phyloP scores from a whole-genome alignment of 148 eudicot species.

The Vaccinium corymbosum region DNA sequence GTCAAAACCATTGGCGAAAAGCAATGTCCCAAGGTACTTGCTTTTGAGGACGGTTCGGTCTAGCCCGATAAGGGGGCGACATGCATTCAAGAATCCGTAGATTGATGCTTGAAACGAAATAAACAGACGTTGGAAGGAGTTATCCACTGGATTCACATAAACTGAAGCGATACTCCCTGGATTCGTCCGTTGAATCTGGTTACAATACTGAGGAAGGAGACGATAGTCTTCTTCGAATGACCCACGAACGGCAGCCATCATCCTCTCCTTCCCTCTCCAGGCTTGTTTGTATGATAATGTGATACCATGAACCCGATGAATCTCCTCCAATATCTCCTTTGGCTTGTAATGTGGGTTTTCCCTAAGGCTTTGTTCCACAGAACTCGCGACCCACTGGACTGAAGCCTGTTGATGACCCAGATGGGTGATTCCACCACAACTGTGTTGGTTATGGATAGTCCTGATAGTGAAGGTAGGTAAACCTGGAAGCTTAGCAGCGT shows the following conservation, averaged over 20 bases:
- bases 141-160: constrained; percentile 47
- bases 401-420: constrained; percentile 84
- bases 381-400: constrained; percentile 71
- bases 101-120: constrained; percentile 68
- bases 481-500: constrained; percentile 77
- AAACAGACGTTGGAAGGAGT: constrained; percentile 58
- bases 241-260: constrained; percentile 73
- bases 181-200: constrained; percentile 56
- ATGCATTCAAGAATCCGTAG: constrained; percentile 63
- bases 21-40: constrained; percentile 64
- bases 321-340: constrained; percentile 74
- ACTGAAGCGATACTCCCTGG: constrained; percentile 74
- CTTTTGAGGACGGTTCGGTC: constrained; percentile 55
- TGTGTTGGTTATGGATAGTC: constrained; percentile 57
- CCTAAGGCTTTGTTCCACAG: constrained; percentile 55
- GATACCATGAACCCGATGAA: constrained; percentile 69
- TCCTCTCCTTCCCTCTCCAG: constrained; percentile 81
- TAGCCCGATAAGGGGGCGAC: constrained; percentile 68
- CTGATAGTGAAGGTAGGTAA: constrained; percentile 67
- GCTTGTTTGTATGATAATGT: constrained; percentile 82
- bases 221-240: constrained; percentile 74
- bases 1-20: constrained; percentile 64
- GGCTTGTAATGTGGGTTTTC: constrained; percentile 77
- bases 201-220: constrained; percentile 62
- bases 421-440: constrained; percentile 62